These are phyloP conservation scores for Chrysoporthe cubensis DNA, from an alignment of 2,329 filamentous ascomycete genomes.

Conservation along the genomic window DNA sequence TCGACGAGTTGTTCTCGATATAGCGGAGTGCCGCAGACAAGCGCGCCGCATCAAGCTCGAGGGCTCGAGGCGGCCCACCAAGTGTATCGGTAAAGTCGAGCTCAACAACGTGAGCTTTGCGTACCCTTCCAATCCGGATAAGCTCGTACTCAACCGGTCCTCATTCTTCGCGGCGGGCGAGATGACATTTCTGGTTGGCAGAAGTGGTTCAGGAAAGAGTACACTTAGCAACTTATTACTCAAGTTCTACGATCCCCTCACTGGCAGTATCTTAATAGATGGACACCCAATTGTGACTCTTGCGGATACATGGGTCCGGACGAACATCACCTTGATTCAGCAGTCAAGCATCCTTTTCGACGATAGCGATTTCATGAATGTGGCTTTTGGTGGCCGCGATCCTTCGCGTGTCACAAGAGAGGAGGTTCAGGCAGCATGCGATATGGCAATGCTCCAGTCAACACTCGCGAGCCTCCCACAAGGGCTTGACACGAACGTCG, in stretches of 20 bases:
- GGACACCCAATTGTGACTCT: conserved; percentile 63
- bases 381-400: conserved; percentile 68
- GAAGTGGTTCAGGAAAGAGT: conserved; percentile 90
- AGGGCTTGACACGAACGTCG: conserved; percentile 74
- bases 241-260: conserved; percentile 71
- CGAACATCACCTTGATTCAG: conserved; percentile 79
- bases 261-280: conserved; percentile 71
- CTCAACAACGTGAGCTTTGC: conserved; percentile 77
- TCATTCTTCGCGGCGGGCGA: conserved; percentile 75
- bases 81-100: conserved; percentile 69
- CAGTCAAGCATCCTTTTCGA: conserved; percentile 83
- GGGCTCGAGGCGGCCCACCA: conserved; percentile 34
- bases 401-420: conserved; percentile 52
- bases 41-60: conserved; percentile 28
- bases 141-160: conserved; percentile 61
- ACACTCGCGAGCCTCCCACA: conserved; percentile 69
- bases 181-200: conserved; percentile 80
- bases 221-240: conserved; percentile 81
- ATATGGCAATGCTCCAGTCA: conserved; percentile 69
- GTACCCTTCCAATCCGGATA: conserved; percentile 72
- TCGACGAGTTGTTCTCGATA: conserved; percentile 46
- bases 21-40: conserved; percentile 33
- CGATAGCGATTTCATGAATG: conserved; percentile 77
- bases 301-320: conserved; percentile 72
- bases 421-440: conserved; percentile 65